Evolutionary conservation across 2,329 filamentous ascomycete species (phyloP).

Genomic region (Ophiostoma angusticollis): DNA sequence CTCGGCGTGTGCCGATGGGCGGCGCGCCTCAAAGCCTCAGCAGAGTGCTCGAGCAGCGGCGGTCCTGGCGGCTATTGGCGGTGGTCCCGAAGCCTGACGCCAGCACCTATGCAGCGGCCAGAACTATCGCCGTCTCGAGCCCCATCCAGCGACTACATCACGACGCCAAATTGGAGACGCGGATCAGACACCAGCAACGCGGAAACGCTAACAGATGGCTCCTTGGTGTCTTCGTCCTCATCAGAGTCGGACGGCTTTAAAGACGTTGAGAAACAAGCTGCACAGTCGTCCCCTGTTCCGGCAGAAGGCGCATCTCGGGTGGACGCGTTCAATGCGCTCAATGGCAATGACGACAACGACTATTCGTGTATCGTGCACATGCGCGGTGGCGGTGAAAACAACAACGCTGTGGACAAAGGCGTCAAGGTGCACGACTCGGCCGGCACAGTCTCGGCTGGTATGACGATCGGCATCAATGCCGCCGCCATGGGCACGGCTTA

Average conservation of each 20-base stretch:
- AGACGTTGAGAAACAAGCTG: constrained; percentile 8
- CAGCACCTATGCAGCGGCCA: too few species aligned
- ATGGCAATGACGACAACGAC: neutral
- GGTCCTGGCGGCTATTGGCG: constrained; percentile 1
- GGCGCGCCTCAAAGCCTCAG: neutral
- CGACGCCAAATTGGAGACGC: neutral
- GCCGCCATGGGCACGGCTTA: constrained; percentile 48
- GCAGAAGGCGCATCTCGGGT: neutral
- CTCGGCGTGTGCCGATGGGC: constrained; percentile 18
- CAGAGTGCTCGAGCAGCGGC: neutral
- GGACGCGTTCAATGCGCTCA: neutral
- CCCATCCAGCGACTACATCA: too few species aligned
- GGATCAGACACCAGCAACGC: neutral
- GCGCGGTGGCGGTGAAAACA: neutral
- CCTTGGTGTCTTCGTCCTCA: neutral
- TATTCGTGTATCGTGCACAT: neutral
- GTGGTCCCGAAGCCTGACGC: too few species aligned
- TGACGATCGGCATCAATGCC: constrained; percentile 44
- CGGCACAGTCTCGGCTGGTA: constrained; percentile 34
- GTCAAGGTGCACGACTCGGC: constrained; percentile 18
- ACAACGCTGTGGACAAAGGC: too few species aligned
- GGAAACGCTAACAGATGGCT: neutral
- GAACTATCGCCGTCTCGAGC: too few species aligned
- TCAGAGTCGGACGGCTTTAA: neutral
- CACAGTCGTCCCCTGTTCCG: neutral